Conservation (phyloP, 345 rosid species). For the Cardamine resedifolia region DNA sequence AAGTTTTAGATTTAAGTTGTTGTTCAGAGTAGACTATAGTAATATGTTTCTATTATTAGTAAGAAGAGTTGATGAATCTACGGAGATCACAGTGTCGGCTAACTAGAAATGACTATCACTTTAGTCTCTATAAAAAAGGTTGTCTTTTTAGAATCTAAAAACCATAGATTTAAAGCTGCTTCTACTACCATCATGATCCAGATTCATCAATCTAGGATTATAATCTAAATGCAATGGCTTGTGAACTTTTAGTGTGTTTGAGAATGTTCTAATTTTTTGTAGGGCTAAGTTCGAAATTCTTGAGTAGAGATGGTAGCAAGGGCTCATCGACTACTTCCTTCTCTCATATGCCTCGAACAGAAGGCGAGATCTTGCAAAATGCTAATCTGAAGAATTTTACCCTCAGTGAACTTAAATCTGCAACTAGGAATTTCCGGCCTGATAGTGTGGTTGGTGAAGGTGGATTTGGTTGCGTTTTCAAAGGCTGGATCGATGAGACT, state of each 20-base stretch:
- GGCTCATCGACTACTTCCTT: constrained; percentile 53
- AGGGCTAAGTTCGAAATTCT: constrained; percentile 67
- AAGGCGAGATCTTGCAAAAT: constrained; percentile 87
- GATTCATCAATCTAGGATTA: neutral
- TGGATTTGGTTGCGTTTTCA: constrained; percentile 95
- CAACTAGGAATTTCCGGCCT: constrained; percentile 83
- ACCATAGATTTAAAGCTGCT: neutral
- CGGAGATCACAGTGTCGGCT: constrained; percentile 17
- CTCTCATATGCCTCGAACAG: constrained; percentile 74
- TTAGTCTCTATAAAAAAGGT: neutral
- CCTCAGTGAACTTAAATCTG: constrained; percentile 61
- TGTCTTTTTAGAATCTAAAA: neutral
- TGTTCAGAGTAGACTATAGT: constrained; percentile 5
- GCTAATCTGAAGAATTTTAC: constrained; percentile 68
- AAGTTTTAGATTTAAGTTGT: neutral
- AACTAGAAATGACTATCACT: constrained; percentile 3
- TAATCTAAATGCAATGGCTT: constrained; percentile 13
- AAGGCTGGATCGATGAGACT: constrained; percentile 92
- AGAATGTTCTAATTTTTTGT: constrained; percentile 14
- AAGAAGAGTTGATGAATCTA: constrained; percentile 14
- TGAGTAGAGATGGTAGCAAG: constrained; percentile 62
- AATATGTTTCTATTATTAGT: constrained; percentile 26
- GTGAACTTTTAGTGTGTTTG: neutral
- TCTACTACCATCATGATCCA: neutral
- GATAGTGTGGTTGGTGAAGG: constrained; percentile 96